phyloP scores from a whole-genome alignment of 352 stramenopile species.

The Globisporangium echinulatum region DNA sequence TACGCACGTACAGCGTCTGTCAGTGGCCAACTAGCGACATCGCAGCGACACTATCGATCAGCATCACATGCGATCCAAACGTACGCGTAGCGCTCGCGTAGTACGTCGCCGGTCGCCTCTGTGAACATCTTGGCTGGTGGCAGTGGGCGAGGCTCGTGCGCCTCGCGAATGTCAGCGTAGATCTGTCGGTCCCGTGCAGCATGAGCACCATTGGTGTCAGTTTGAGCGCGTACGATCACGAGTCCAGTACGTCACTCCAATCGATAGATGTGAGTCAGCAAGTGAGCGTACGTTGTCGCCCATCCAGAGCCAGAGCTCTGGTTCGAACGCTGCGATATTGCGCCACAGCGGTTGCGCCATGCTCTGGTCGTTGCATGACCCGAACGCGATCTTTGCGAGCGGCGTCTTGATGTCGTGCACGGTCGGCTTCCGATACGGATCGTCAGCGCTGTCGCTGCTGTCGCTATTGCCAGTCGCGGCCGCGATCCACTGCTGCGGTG shows the following conservation, averaged over 20 bases:
- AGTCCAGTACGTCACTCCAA: no score
- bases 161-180: slow-evolving; percentile 65
- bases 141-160: slow-evolving; percentile 36
- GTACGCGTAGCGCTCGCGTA: slow-evolving; percentile 58
- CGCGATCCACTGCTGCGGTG: not conserved
- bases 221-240: not conserved
- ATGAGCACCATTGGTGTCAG: not conserved
- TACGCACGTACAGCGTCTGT: slow-evolving; percentile 5
- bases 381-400: slow-evolving; percentile 62
- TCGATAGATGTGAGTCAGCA: no score
- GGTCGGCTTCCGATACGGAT: slow-evolving; percentile 9
- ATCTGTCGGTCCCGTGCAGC: slow-evolving; percentile 26
- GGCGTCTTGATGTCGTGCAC: slow-evolving; percentile 42
- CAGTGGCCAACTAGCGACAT: not conserved
- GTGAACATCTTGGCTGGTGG: slow-evolving; percentile 54
- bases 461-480: not conserved
- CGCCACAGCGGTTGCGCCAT: slow-evolving; percentile 75
- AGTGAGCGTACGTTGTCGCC: slow-evolving; percentile 67
- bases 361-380: slow-evolving; percentile 85
- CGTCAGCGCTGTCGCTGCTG: not conserved
- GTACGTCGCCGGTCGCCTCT: slow-evolving; percentile 37
- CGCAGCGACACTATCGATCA: not conserved
- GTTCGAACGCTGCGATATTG: slow-evolving; percentile 46
- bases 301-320: slow-evolving; percentile 84
- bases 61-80: slow-evolving; percentile 7